Base-by-base conservation (phyloP, 2,329 filamentous ascomycete genomes). In the Penicillium brevicompactum region DNA sequence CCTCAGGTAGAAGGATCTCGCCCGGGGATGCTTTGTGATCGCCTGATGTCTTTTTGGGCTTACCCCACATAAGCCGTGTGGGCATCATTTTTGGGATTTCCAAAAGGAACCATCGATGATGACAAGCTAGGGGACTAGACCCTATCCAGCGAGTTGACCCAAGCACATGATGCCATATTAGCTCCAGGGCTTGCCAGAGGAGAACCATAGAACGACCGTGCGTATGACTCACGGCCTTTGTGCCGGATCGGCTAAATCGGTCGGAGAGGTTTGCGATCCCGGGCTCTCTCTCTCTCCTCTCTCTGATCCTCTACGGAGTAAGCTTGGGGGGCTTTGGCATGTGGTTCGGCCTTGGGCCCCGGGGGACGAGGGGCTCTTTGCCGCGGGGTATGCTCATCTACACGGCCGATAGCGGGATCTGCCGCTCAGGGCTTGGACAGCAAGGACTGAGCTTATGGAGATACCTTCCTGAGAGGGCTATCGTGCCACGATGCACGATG, bases 171-270 rank as follows among this genome's bases (percentile, higher is more conserved):
- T 59, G 37, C 27, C 42, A 43, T 30, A 31, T 49, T 55, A 46
- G 55, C 43, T 49, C 51, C 22, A 30, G 38, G 43, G 40, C n/a
- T 32, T 41, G 38, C n/a, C 38, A 41, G 10, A 41, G 7, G 18
- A 16, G 18, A 38, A 42, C 18, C 18, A n/a, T 13, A 34, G 16
- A 45, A 31, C 9, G 42, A 16, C 59, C 56, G 58, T 59, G 53
- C 54, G 52, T 18, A 44, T 65, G 62, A 65, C 38, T 65, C 62
- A 65, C 57, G 50, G 59, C 53, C 57, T 55, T 56, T 21, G 21
- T 45, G 38, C 41, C 49, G 16, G 41, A 43, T 49, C 44, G 44
- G 37, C 38, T 32, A 31, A 43, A 14, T 30, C 51, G 45, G 18
- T 49, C 51, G 51, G 45, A 49, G 21, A 43, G 37, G 14, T 41